These are phyloP conservation scores for Penicillium sp. DNA, from an alignment of 2,329 filamentous ascomycete species.

Conservation along the genomic window DNA sequence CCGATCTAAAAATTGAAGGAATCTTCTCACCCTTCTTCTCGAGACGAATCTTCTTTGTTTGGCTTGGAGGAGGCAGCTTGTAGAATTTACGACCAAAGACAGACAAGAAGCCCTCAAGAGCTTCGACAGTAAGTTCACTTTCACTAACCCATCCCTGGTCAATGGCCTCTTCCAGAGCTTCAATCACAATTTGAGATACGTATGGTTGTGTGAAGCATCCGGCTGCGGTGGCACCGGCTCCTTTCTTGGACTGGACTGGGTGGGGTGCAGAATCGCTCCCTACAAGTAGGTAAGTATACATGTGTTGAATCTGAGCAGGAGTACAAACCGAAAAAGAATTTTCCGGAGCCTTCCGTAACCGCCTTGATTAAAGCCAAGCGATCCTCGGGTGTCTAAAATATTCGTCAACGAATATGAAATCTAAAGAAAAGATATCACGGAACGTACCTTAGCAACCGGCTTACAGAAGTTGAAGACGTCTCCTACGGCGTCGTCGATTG, in stretches of 20 bases:
- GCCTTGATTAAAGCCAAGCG: conserved; percentile 67
- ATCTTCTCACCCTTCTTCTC: conserved; percentile 55
- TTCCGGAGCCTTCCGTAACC: conserved; percentile 51
- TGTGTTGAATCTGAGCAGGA: background rate
- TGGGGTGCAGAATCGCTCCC: conserved; percentile 69
- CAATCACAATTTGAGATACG: conserved; percentile 55
- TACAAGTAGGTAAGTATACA: background rate
- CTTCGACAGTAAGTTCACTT: conserved; percentile 52
- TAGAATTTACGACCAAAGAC: conserved; percentile 58
- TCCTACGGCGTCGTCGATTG: conserved; percentile 68
- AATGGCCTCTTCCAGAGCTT: conserved; percentile 55
- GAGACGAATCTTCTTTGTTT: conserved; percentile 52
- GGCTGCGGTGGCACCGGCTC: conserved; percentile 49
- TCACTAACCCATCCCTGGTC: conserved; percentile 51
- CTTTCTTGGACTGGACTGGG: conserved; percentile 53
- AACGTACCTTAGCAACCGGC: conserved; percentile 58
- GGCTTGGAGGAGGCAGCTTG: conserved; percentile 43
- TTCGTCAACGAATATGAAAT: background rate
- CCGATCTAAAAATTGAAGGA: conserved; percentile 51
- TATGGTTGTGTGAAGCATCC: conserved; percentile 62
- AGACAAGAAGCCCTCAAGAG: conserved; percentile 56
- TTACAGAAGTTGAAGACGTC: conserved; percentile 79
- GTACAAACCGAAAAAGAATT: conserved; percentile 60
- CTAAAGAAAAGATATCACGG: background rate
- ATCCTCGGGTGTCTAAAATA: conserved; percentile 56